Conservation (phyloP, 2,329 filamentous ascomycete genomes). For the Penicillium sp. region DNA sequence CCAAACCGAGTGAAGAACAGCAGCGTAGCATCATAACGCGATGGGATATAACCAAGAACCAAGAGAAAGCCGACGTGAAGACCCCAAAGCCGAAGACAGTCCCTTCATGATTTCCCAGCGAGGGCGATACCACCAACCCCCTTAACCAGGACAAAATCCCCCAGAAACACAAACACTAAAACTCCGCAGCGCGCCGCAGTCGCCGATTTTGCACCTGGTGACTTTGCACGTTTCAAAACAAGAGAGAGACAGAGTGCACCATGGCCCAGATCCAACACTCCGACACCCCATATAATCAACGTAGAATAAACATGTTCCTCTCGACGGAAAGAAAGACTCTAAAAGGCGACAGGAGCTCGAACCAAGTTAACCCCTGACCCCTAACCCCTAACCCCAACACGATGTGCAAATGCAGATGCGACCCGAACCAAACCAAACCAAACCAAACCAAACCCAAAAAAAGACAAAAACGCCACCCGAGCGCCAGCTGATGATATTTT, state of each 20-base stretch:
- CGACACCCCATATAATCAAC: neutral
- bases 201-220: slow-evolving; percentile 12
- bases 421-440: slow-evolving; percentile 1
- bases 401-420: slow-evolving; percentile 22
- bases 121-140: neutral
- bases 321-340: slow-evolving; percentile 9
- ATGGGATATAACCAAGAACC: slow-evolving; percentile 25
- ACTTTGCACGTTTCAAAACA: slow-evolving; percentile 5
- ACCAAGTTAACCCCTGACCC: neutral
- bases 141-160: neutral
- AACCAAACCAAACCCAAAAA: neutral
- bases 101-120: neutral
- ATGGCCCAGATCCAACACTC: neutral
- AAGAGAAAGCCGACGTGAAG: slow-evolving; percentile 10
- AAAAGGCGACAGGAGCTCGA: slow-evolving; percentile 4
- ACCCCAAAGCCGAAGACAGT: neutral
- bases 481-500: slow-evolving; percentile 7
- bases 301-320: neutral
- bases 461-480: slow-evolving; percentile 5
- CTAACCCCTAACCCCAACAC: neutral
- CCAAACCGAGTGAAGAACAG: slow-evolving; percentile 12
- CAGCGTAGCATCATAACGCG: slow-evolving; percentile 26
- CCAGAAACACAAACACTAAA: slow-evolving; percentile 1
- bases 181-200: slow-evolving; percentile 14
- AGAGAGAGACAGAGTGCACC: neutral